Evolutionary conservation across 106 monocot species (phyloP).

Genomic region (Allium cepa): DNA sequence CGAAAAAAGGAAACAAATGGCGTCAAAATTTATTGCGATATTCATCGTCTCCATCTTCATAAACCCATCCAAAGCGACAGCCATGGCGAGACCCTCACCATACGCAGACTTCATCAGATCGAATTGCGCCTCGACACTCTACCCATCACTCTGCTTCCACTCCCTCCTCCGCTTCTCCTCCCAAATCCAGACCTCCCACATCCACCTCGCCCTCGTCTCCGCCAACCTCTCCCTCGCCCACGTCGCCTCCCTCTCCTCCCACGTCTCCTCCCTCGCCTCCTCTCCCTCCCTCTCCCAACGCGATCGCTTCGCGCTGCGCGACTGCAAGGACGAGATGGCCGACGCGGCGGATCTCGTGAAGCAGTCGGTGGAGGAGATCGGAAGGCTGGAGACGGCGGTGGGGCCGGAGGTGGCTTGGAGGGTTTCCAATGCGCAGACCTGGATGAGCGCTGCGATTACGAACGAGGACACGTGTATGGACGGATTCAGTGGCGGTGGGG

Average conservation of each 20-base stretch:
- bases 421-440: conserved; percentile 77
- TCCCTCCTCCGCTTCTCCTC: conserved; percentile 23
- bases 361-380: conserved; percentile 28
- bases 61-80: too few species aligned
- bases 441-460: conserved; percentile 83
- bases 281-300: neutral
- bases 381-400: conserved; percentile 9
- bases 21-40: too few species aligned
- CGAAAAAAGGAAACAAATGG: too few species aligned
- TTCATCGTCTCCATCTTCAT: too few species aligned
- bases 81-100: too few species aligned
- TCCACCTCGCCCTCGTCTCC: conserved; percentile 9
- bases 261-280: neutral
- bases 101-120: conserved; percentile 19
- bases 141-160: conserved; percentile 31
- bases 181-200: neutral
- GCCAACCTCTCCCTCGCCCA: conserved; percentile 1
- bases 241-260: conserved; percentile 12
- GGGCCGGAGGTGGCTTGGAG: conserved; percentile 37
- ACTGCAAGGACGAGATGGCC: conserved; percentile 31
- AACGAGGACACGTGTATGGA: conserved; percentile 75
- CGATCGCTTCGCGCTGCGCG: conserved; percentile 22
- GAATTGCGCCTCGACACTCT: conserved; percentile 25
- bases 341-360: conserved; percentile 29
- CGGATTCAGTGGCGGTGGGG: conserved; percentile 25